Evolutionary conservation across 768 basidiomycete species (phyloP), one percentile per base, ranked within the genome.

Genomic region (Tremella yokohamensis): DNA sequence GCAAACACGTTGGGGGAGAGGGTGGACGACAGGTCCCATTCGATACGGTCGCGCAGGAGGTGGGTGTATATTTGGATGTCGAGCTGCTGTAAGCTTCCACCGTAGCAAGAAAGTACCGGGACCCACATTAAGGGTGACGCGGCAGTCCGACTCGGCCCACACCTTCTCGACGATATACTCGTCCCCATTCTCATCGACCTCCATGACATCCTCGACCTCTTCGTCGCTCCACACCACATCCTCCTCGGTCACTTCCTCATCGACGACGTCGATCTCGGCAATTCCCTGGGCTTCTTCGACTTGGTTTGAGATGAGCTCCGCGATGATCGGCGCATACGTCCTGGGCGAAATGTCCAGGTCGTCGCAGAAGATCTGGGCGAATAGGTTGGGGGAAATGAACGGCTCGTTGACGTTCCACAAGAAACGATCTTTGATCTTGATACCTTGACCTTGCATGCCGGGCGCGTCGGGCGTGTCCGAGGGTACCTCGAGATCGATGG

Each of bases 21-120:
- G 1, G 72, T 51, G 24, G 69, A 73, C 2, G 93, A 94, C n/a
- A 98, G 82, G 77, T 99, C 94, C 94, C 94, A 99, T 77, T 99
- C 96, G 64, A 99, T 91, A 71, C 92, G 89, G 78, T 99, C 96
- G 56, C 88, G 81, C 1, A 99, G 82, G 75, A 94, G 90, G 73
- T 91, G 82, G 48, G 87, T 88, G 20, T 87, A 89, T 71, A 99
- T 87, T 76, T 99, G 96, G 22, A 98, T 90, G 78, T 99, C 96
- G 72, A 99, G 90, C 90, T 96, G 76, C 18, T n/a, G 38, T 54
- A n/a, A 62, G 52, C 34, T n/a, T n/a, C n/a, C n/a, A n/a, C 24
- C 15, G 8, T 51, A 22, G 47, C 49, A 42, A 49, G 52, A 40
- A 40, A 40, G n/a, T n/a, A 40, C n/a, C n/a, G n/a, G 15, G 54